These are phyloP conservation scores for Elongisporangium senticosum DNA, from an alignment of 352 stramenopile genomes.

Conservation along the genomic window DNA sequence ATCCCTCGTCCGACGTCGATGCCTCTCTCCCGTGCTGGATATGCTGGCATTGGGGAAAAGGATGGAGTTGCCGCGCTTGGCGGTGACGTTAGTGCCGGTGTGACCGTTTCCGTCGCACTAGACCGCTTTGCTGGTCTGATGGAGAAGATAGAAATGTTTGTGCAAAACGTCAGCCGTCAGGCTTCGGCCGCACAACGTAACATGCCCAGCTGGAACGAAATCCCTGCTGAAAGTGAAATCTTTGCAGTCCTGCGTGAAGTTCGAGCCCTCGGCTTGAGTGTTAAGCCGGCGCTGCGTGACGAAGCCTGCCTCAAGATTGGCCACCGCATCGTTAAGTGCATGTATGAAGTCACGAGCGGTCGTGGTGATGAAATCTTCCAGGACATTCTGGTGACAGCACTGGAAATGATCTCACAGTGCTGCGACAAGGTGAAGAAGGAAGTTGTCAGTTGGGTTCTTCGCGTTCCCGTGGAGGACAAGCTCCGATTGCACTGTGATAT, in stretches of 20 bases:
- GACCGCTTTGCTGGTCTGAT: constrained; percentile 81
- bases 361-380: constrained; percentile 91
- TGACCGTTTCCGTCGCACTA: constrained; percentile 63
- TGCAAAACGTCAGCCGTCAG: constrained; percentile 82
- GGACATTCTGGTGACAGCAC: constrained; percentile 92
- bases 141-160: constrained; percentile 86
- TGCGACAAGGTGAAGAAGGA: constrained; percentile 93
- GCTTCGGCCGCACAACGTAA: constrained; percentile 65
- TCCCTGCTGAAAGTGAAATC: constrained; percentile 77
- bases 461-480: constrained; percentile 92
- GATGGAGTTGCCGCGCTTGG: constrained; percentile 8
- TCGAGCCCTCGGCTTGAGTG: constrained; percentile 57
- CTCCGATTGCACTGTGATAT: constrained; percentile 95
- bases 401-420: constrained; percentile 91
- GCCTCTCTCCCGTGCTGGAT: constrained; percentile 58
- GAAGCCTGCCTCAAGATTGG: constrained; percentile 95
- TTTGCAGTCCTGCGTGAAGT: constrained; percentile 80
- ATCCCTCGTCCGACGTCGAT: constrained; percentile 90
- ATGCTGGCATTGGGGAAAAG: constrained; percentile 37
- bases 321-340: constrained; percentile 96
- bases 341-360: constrained; percentile 90
- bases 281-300: constrained; percentile 76
- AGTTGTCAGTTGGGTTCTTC: constrained; percentile 92
- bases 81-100: constrained; percentile 32
- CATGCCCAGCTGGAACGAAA: constrained; percentile 60